Conservation (phyloP, 148 eudicot genomes). For the Selenicereus undatus region DNA sequence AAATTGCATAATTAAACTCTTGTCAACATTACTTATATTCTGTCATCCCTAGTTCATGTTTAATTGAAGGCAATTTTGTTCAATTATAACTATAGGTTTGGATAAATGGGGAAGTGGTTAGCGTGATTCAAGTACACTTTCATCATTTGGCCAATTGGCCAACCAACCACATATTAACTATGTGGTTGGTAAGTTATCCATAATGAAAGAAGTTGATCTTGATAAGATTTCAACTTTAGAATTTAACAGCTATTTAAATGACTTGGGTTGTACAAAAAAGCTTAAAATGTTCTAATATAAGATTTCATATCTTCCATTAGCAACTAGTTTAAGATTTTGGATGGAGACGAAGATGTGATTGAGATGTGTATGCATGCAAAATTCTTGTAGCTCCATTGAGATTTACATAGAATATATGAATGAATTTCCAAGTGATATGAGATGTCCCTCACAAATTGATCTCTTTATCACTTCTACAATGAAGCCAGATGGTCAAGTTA, state of each 20-base stretch:
- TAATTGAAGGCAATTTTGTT: no score
- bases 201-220: no score
- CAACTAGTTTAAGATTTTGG: neutral
- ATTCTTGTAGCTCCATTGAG: neutral
- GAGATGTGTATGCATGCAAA: neutral
- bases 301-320: neutral
- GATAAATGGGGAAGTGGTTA: no score
- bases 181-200: no score
- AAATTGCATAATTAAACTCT: no score
- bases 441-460: neutral
- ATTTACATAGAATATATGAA: neutral
- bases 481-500: neutral
- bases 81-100: no score
- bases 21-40: no score
- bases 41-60: no score
- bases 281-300: neutral
- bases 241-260: neutral
- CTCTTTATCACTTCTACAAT: neutral
- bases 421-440: neutral
- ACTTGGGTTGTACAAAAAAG: neutral
- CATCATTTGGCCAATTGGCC: no score
- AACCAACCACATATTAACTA: no score
- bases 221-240: no score
- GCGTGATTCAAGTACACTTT: no score
- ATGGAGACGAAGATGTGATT: neutral